Conservation (phyloP, 129 eudicot species). For the Sambucus nigra region DNA sequence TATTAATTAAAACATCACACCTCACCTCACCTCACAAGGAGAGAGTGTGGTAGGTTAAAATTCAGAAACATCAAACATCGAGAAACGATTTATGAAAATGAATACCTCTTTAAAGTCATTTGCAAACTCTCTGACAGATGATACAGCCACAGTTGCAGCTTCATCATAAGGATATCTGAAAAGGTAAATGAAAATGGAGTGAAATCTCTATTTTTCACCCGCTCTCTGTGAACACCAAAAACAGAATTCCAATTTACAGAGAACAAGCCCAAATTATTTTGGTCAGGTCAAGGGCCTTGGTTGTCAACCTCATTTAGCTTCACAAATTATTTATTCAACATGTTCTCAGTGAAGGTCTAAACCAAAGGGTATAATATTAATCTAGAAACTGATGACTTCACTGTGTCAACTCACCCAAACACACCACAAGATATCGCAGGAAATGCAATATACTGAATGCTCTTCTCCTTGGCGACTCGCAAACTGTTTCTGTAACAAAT, state of each 20-base stretch:
- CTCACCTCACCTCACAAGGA: no score
- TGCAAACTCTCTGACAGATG: slow-evolving; percentile 64
- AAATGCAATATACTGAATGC: slow-evolving; percentile 80
- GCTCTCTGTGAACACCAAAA: background rate
- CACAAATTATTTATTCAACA: no score
- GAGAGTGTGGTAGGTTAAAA: no score
- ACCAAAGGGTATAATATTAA: no score
- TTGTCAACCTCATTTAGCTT: background rate
- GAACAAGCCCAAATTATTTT: no score
- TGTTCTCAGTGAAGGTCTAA: no score
- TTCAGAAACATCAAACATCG: no score
- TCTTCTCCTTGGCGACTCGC: slow-evolving; percentile 65
- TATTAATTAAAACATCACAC: no score
- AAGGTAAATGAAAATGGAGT: background rate
- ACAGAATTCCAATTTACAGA: no score
- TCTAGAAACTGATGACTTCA: background rate
- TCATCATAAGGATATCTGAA: slow-evolving; percentile 89
- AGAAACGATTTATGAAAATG: no score
- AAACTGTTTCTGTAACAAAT: slow-evolving; percentile 63
- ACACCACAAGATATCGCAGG: slow-evolving; percentile 94
- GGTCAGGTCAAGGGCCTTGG: no score
- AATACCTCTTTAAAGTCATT: slow-evolving; percentile 68
- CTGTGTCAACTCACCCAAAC: slow-evolving; percentile 41
- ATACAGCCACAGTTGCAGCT: slow-evolving; percentile 92
- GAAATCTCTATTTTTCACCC: no score